These are phyloP conservation scores for Capsicum rhomboideum DNA, from an alignment of 257 asterid species.

Conservation along the genomic window DNA sequence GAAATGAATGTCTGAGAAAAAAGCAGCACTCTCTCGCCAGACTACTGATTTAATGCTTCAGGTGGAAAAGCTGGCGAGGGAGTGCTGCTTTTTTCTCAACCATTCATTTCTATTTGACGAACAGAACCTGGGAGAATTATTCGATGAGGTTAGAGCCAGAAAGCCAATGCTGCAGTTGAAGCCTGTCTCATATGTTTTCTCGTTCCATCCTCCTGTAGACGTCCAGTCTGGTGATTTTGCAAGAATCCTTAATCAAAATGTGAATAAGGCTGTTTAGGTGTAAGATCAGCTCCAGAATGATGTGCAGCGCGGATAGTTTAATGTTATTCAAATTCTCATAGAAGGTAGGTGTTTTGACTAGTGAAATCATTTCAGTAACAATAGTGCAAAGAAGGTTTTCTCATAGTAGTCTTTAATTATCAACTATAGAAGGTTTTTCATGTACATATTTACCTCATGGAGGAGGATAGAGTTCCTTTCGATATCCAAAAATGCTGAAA, in stretches of 20 bases:
- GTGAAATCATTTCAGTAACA: neutral
- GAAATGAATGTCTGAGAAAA: constrained; percentile 11
- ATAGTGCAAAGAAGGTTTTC: neutral
- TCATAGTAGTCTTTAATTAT: neutral
- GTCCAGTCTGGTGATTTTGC: constrained; percentile 26
- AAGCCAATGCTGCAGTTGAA: constrained; percentile 37
- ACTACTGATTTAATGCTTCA: constrained; percentile 34
- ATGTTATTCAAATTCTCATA: neutral
- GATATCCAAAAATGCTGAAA: neutral
- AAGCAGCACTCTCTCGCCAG: constrained; percentile 68
- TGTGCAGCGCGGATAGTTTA: neutral
- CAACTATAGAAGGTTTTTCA: neutral
- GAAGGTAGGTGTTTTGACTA: neutral
- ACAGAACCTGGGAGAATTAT: constrained; percentile 52
- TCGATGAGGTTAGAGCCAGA: constrained; percentile 32
- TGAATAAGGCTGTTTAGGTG: neutral
- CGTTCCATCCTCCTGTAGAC: constrained; percentile 38
- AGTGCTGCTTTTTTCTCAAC: constrained; percentile 61
- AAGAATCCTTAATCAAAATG: constrained; percentile 7
- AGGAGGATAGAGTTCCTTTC: neutral
- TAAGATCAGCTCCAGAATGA: neutral
- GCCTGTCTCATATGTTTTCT: constrained; percentile 68
- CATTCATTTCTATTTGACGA: constrained; percentile 67
- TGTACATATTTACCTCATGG: neutral
- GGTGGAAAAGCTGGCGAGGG: constrained; percentile 80